Conservation (phyloP, 169 alveolate species). For the Cryptosporidium parvum region DNA sequence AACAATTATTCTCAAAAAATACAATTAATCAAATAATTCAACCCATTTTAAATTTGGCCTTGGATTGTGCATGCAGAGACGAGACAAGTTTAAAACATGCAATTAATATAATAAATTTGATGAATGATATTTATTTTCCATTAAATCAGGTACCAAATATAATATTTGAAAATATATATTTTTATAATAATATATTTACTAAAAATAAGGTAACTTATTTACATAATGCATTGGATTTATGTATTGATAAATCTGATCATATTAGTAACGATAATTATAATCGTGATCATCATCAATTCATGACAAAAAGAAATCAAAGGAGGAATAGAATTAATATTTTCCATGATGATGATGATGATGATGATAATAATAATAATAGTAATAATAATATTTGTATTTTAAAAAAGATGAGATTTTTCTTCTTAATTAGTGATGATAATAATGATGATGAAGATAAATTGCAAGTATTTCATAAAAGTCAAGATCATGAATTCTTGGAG, state of each 20-base stretch:
- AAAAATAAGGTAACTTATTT: slow-evolving; percentile 3
- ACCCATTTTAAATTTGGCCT: slow-evolving; percentile 16
- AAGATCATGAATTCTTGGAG: slow-evolving; percentile 26
- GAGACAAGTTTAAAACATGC: slow-evolving; percentile 10
- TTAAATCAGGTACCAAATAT: slow-evolving; percentile 14
- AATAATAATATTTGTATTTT: neutral
- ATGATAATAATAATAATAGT: neutral
- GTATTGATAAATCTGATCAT: neutral
- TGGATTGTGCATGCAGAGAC: slow-evolving; percentile 5
- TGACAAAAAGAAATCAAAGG: neutral
- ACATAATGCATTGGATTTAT: slow-evolving; percentile 56
- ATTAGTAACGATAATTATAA: neutral
- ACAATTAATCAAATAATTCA: slow-evolving; percentile 12
- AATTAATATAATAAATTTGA: slow-evolving; percentile 20
- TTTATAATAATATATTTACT: neutral
- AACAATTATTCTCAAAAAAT: slow-evolving; percentile 1
- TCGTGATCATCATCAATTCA: neutral
- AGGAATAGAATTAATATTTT: neutral
- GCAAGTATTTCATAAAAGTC: neutral
- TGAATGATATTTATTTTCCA: slow-evolving; percentile 51
- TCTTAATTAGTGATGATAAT: neutral
- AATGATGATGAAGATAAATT: neutral
- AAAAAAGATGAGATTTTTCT: neutral
- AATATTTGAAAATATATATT: slow-evolving; percentile 17
- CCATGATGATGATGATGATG: neutral